Conservation (phyloP, 176 grass and related monocot species). For the Melocanna baccifera region DNA sequence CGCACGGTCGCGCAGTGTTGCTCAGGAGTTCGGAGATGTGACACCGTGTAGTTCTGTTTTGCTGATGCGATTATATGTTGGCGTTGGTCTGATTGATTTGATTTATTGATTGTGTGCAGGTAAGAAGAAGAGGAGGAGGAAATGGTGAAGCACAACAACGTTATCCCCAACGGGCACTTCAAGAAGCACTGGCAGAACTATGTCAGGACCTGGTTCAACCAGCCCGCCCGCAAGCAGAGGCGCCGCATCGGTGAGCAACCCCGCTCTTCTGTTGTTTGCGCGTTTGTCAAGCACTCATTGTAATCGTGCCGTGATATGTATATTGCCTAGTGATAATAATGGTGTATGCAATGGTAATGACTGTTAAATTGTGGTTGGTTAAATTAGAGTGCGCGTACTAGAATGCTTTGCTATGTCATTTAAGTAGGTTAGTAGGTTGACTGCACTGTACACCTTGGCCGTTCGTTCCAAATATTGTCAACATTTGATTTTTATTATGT, state of each 20-base stretch:
- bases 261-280: background rate
- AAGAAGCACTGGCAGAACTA: slow-evolving; percentile 93
- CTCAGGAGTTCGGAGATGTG: background rate
- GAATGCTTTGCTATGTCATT: background rate
- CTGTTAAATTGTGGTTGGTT: background rate
- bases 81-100: background rate
- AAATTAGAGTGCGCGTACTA: background rate
- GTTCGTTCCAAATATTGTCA: background rate
- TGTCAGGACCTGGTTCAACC: slow-evolving; percentile 92
- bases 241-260: slow-evolving; percentile 53
- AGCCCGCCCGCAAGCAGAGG: slow-evolving; percentile 79
- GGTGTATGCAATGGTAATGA: background rate
- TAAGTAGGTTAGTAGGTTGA: background rate
- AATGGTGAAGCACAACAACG: slow-evolving; percentile 97
- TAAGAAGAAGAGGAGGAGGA: slow-evolving; percentile 30
- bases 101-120: slow-evolving; percentile 10
- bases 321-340: background rate
- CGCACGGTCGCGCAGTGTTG: background rate
- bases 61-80: background rate
- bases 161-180: slow-evolving; percentile 76
- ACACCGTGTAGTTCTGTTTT: background rate
- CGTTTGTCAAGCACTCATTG: background rate
- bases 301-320: background rate
- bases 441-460: background rate
- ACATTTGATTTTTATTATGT: background rate